phyloP scores from a whole-genome alignment of 2,329 filamentous ascomycete genomes.

The Botrytis squamosa region DNA sequence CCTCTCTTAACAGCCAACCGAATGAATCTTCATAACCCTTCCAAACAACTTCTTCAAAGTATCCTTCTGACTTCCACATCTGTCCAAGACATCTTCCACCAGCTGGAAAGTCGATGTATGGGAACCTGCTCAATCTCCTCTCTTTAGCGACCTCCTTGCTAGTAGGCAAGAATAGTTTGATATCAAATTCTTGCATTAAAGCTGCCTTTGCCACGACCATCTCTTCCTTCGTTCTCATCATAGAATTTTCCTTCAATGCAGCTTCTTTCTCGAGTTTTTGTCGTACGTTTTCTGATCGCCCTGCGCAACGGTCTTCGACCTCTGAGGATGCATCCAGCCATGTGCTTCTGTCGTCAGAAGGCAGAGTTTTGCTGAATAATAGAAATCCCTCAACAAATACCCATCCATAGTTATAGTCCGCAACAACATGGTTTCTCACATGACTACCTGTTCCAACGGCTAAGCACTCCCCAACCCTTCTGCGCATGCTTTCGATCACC shows the following conservation, averaged over 20 bases:
- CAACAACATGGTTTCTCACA: no score
- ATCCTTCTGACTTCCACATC: constrained; percentile 36
- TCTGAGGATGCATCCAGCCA: no score
- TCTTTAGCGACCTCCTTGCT: constrained; percentile 22
- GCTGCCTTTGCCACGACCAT: not conserved
- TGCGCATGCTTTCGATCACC: constrained; percentile 14
- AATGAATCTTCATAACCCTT: constrained; percentile 22
- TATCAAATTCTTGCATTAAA: constrained; percentile 23
- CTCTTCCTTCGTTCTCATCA: not conserved
- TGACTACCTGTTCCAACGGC: no score
- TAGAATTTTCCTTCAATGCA: not conserved
- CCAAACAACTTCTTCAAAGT: constrained; percentile 37
- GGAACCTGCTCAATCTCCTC: constrained; percentile 23
- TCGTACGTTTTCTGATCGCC: not conserved
- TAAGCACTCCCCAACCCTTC: not conserved
- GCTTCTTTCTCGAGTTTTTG: not conserved
- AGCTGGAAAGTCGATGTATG: constrained; percentile 26
- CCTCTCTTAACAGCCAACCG: constrained; percentile 26
- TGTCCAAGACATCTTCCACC: constrained; percentile 30
- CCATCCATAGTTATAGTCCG: not conserved
- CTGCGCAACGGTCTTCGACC: not conserved
- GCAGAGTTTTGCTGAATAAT: not conserved
- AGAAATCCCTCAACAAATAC: constrained; percentile 17
- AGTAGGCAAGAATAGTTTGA: constrained; percentile 31
- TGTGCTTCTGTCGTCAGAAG: not conserved